phyloP scores from a whole-genome alignment of 1,284 basidiomycete genomes.

The Melampsora americana region DNA sequence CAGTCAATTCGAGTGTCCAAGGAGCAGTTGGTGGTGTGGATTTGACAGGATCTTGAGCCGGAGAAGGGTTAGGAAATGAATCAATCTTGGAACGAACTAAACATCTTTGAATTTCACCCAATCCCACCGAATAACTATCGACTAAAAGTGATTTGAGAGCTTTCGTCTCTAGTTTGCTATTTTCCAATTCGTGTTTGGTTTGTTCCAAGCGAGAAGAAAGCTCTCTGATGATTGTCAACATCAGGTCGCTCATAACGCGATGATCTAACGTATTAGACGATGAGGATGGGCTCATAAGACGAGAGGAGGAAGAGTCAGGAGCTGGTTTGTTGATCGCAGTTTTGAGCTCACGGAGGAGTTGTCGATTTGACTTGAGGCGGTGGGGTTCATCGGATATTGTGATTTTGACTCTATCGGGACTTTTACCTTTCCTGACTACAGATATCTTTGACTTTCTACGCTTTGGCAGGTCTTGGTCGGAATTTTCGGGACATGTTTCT shows the following conservation, averaged over 20 bases:
- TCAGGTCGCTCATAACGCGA: not conserved
- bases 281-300: not conserved
- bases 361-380: not conserved
- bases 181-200: conserved; percentile 9
- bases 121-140: conserved; percentile 17
- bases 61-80: not conserved
- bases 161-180: not conserved
- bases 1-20: not conserved
- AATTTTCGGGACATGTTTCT: not conserved
- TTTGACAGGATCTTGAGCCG: not conserved
- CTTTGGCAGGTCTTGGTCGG: too few species aligned
- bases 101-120: conserved; percentile 35
- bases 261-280: conserved; percentile 6
- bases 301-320: not conserved
- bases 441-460: not conserved
- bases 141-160: conserved; percentile 12
- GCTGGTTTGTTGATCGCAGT: not conserved
- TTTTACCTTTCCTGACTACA: not conserved
- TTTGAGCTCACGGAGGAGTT: not conserved
- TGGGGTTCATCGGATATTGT: not conserved
- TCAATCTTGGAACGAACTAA: conserved; percentile 11
- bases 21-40: not conserved
- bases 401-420: not conserved
- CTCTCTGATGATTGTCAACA: conserved; percentile 23
- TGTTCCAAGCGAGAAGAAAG: conserved; percentile 18